Percentiles rank a stretch among this genome's conserved stretches.
Conservation (phyloP, 163 green algal genomes). For the Chlamydomonas reinhardtii region DNA sequence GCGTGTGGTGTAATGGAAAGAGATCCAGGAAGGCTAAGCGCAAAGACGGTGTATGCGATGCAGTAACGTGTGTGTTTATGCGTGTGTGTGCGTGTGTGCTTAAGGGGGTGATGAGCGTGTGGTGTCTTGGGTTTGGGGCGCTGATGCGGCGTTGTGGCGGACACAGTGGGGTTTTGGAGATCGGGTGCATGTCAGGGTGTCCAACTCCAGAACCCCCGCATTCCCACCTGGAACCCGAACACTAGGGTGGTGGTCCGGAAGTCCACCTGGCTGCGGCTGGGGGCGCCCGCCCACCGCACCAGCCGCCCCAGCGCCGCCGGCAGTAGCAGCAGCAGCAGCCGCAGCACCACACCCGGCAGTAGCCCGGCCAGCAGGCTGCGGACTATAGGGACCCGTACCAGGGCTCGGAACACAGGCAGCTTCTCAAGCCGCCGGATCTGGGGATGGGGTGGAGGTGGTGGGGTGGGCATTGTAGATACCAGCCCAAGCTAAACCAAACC, state of each 20-base stretch:
- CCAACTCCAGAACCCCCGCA: no score
- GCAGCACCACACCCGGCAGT: constrained; percentile 60
- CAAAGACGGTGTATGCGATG: no score
- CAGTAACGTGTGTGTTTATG: no score
- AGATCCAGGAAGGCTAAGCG: no score
- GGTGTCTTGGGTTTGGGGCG: no score
- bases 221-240: constrained; percentile 85
- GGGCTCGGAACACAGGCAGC: neutral
- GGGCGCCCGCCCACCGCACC: constrained; percentile 65
- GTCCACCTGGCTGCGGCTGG: constrained; percentile 62
- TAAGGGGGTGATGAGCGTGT: no score
- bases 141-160: no score
- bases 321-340: constrained; percentile 59
- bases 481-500: no score
- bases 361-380: constrained; percentile 57
- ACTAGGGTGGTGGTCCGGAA: constrained; percentile 70
- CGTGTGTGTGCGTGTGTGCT: no score
- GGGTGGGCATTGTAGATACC: neutral
- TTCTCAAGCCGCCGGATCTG: neutral
- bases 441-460: neutral
- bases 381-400: constrained; percentile 46
- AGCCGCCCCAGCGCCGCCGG: constrained; percentile 47
- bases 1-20: no score
- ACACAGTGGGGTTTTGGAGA: no score
- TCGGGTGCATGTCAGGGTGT: no score